A percentile compares a stretch with the other conserved stretches of the same genome.
These are phyloP conservation scores for Puccinia triticina DNA, from an alignment of 1,284 basidiomycete species.

Conservation along the genomic window DNA sequence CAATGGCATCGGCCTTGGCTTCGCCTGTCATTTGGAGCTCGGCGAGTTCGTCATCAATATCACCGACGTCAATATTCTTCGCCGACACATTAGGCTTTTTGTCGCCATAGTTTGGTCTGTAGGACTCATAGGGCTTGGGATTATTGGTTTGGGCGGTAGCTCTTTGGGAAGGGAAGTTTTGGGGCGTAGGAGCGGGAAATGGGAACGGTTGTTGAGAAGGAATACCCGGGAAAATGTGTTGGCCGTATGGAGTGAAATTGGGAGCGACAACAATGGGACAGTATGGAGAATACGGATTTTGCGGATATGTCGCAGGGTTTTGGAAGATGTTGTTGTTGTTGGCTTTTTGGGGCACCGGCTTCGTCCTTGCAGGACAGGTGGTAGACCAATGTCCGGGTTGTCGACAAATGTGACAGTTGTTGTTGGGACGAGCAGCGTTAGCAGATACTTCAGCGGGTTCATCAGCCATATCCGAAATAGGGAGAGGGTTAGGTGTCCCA, in stretches of 20 bases:
- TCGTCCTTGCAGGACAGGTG: not conserved
- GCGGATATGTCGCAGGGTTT: not conserved
- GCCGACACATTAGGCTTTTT: not conserved
- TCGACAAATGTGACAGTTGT: too few relatives aligned
- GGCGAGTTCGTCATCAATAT: not conserved
- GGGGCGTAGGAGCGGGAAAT: too few relatives aligned
- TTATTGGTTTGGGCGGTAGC: not conserved
- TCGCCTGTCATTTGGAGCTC: not conserved
- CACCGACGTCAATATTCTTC: not conserved
- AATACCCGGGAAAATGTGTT: not conserved
- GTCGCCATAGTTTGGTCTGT: not conserved
- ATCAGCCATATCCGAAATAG: too few relatives aligned
- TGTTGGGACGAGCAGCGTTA: not conserved
- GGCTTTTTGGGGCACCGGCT: not conserved
- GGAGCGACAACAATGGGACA: conserved; percentile 3
- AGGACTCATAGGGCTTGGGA: not conserved
- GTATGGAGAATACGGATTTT: not conserved
- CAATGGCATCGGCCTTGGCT: not conserved
- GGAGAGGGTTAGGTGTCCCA: not conserved
- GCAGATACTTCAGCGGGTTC: not conserved
- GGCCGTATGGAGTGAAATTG: not conserved
- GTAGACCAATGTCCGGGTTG: conserved; percentile 5
- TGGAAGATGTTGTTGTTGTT: not conserved
- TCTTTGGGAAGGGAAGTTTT: too few relatives aligned
- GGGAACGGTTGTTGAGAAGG: not conserved